Evolutionary conservation across 441 rosid genomes (phyloP), one percentile per base, ranked within the genome.

Genomic region (Erysimum cheiri): DNA sequence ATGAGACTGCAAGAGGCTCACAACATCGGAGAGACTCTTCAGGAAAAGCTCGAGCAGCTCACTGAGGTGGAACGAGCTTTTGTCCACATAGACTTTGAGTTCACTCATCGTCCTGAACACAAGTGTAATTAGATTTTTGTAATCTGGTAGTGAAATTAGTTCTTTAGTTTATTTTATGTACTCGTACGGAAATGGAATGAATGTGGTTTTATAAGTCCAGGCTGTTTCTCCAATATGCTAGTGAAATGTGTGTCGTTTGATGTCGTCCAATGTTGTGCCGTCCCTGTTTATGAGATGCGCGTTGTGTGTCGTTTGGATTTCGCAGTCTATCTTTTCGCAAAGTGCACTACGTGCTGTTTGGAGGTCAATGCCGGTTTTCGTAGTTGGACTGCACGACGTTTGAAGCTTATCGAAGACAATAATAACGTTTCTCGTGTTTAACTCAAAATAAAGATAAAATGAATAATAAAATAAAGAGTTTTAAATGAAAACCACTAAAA

Each of bases 61-160:
- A 75, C 87, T 37, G 85, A 90, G 29, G 92, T 88, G 1, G 97
- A 90, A 60, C 80, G 97, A 47, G 94, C 94, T 61, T 90, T 90
- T 32, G 94, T 90, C 6, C 80, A 76, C 52, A 76, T 76, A 9
- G 80, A 76, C 69, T 76, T 76, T 60, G 80, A 76, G 73, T 76
- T 65, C 49, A 76, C 80, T 59, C 80, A 76, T 60, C 75, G 73
- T 44, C 80, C 80, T 9, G 80, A 76, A 71, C 80, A 76, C 69
- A 76, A 76, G 41, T 70, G 39, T 24, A 69, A 74, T 37, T 77
- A 77, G 74, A 29, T 48, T 43, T 33, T 56, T 10, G 56, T 48
- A 58, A 37, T 22, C 17, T 31, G 26, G 43, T 58, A 73, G 54
- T 31, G 53, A 49, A 49, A 26, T 41, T 64, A 33, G 61, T 31